These are phyloP conservation scores for Diaporthe aspalathi DNA, from an alignment of 2,329 filamentous ascomycete species.

Conservation along the genomic window DNA sequence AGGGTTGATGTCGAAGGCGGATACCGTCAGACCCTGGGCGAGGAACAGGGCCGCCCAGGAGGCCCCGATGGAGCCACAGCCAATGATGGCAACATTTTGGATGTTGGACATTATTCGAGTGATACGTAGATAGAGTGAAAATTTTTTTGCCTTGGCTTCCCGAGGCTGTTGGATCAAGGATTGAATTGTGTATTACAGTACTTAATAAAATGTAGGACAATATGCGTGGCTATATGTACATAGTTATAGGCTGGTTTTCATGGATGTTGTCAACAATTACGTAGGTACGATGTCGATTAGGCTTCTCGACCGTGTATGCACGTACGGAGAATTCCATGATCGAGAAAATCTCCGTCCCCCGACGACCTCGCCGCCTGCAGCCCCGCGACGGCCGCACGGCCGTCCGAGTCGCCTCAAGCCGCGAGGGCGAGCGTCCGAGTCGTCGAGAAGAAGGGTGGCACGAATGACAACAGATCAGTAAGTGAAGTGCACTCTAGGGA, in stretches of 20 bases:
- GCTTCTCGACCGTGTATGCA: background rate
- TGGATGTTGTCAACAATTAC: background rate
- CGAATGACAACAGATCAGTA: background rate
- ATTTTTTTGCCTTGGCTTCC: background rate
- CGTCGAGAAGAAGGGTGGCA: background rate
- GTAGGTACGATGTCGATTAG: background rate
- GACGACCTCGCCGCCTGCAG: background rate
- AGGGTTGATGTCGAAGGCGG: constrained; percentile 54
- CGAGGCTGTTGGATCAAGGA: background rate
- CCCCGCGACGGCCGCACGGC: background rate
- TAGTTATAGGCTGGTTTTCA: background rate
- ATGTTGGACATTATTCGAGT: constrained; percentile 34
- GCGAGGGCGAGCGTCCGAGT: constrained; percentile 13
- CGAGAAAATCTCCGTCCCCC: background rate
- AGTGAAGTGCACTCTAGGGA: constrained; percentile 1
- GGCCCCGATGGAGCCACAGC: constrained; percentile 50
- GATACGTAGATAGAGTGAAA: background rate
- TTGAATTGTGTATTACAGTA: background rate
- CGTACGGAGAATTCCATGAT: background rate
- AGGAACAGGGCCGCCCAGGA: constrained; percentile 54
- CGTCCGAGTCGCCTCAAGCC: constrained; percentile 10
- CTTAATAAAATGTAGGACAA: background rate
- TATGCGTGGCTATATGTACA: background rate
- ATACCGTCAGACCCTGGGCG: constrained; percentile 49
- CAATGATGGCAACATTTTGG: constrained; percentile 47